phyloP scores from a whole-genome alignment of 2,329 filamentous ascomycete genomes.

The Aspergillus versicolor region DNA sequence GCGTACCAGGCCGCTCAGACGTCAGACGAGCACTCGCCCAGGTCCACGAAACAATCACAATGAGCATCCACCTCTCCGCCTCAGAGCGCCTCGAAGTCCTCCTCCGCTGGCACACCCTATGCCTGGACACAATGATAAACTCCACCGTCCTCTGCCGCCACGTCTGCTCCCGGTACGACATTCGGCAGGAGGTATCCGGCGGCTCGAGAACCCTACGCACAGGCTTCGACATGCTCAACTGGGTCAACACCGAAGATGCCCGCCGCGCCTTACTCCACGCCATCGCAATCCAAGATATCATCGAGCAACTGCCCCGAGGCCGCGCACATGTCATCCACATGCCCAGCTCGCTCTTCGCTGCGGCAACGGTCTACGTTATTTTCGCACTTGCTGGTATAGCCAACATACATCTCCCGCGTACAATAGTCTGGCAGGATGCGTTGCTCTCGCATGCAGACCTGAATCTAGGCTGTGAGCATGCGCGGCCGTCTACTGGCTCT shows the following conservation, averaged over 20 bases:
- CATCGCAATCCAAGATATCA: constrained; percentile 47
- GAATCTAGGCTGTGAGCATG: constrained; percentile 25
- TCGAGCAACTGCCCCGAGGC: constrained; percentile 46
- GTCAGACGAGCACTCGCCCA: constrained; percentile 41
- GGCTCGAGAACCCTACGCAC: constrained; percentile 26
- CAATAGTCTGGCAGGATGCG: constrained; percentile 44
- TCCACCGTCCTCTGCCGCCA: constrained; percentile 41
- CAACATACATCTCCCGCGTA: constrained; percentile 39
- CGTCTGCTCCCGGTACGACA: constrained; percentile 40
- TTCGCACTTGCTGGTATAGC: constrained; percentile 41
- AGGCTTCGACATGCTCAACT: constrained; percentile 39
- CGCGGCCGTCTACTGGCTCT: constrained; percentile 25
- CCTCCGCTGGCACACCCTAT: constrained; percentile 47
- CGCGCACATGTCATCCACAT: constrained; percentile 48
- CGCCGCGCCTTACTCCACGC: constrained; percentile 44
- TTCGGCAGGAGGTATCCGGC: constrained; percentile 42
- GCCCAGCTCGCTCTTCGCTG: constrained; percentile 46
- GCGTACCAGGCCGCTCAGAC: constrained; percentile 41
- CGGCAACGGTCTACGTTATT: constrained; percentile 44
- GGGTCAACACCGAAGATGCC: constrained; percentile 41
- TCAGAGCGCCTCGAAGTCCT: constrained; percentile 42
- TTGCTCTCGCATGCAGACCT: constrained; percentile 32
- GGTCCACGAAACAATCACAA: constrained; percentile 40
- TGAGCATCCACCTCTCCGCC: constrained; percentile 36
- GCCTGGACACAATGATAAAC: constrained; percentile 43